Evolutionary conservation across 257 asterid genomes (phyloP).

Genomic region (Solanum chmielewskii): DNA sequence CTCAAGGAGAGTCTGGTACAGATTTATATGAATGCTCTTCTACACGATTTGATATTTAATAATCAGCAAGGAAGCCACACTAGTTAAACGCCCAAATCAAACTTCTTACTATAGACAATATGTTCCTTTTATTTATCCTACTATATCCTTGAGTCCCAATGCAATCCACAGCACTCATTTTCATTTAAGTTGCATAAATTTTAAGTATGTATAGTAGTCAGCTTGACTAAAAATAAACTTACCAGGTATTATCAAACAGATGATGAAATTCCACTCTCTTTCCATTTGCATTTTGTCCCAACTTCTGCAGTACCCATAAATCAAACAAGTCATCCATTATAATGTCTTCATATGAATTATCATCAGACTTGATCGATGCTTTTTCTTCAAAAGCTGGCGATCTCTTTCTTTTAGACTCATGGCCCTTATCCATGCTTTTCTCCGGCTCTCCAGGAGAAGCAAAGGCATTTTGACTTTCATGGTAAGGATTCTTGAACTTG

Average conservation of each 20-base stretch:
- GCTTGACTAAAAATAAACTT: slow-evolving; percentile 6
- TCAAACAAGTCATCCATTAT: slow-evolving; percentile 59
- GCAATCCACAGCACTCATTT: neutral
- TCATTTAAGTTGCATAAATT: neutral
- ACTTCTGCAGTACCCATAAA: slow-evolving; percentile 84
- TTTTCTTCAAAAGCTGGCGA: slow-evolving; percentile 32
- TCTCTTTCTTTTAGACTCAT: slow-evolving; percentile 77
- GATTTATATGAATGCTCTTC: neutral
- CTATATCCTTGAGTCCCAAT: neutral
- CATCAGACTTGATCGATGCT: slow-evolving; percentile 26
- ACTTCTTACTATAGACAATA: neutral
- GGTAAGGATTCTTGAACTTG: slow-evolving; percentile 56
- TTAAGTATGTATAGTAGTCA: neutral
- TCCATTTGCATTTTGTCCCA: slow-evolving; percentile 95
- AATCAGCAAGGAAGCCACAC: neutral
- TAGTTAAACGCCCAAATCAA: neutral
- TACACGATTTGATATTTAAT: neutral
- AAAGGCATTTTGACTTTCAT: slow-evolving; percentile 36
- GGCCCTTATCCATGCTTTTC: slow-evolving; percentile 65
- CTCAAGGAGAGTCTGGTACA: neutral
- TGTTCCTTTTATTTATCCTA: neutral
- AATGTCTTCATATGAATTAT: slow-evolving; percentile 38
- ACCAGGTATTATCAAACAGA: slow-evolving; percentile 74
- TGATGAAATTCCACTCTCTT: slow-evolving; percentile 94
- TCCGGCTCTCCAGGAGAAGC: slow-evolving; percentile 53